Conservation (phyloP, 2,329 filamentous ascomycete genomes). For the Trichoderma brevicompactum region DNA sequence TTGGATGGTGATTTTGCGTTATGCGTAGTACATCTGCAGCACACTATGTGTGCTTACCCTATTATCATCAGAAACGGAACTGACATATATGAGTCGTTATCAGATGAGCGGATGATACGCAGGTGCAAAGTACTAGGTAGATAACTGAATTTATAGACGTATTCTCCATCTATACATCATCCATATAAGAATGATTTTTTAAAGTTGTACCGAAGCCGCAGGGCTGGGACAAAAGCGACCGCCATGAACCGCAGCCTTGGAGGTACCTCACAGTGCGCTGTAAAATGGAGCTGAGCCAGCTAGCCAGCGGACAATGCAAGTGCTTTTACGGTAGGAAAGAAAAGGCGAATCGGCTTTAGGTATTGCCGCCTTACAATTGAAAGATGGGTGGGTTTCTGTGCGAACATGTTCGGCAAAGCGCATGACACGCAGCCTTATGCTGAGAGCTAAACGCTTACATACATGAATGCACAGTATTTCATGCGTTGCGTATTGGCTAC, state of each 20-base stretch:
- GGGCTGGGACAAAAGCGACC: not conserved
- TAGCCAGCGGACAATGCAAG: not conserved
- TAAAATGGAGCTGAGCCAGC: not conserved
- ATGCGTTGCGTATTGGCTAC: too few relatives aligned
- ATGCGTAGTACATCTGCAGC: not conserved
- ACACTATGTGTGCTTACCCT: not conserved
- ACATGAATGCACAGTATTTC: too few relatives aligned
- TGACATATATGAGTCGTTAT: too few relatives aligned
- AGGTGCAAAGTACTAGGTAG: not conserved
- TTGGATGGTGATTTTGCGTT: not conserved
- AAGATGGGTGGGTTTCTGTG: too few relatives aligned
- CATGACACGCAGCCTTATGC: too few relatives aligned
- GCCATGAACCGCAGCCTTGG: not conserved
- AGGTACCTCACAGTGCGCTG: conserved; percentile 6
- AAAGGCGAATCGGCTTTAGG: conserved; percentile 9
- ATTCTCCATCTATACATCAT: not conserved
- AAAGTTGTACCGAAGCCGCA: not conserved
- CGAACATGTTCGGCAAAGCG: too few relatives aligned
- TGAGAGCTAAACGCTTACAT: too few relatives aligned
- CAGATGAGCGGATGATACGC: not conserved
- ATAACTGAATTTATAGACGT: not conserved
- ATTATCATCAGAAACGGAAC: not conserved
- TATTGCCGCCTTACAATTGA: not conserved
- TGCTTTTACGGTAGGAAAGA: not conserved
- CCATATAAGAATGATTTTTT: not conserved